phyloP scores from a whole-genome alignment of 305 asterid genomes.

The Coffea humblotiana region DNA sequence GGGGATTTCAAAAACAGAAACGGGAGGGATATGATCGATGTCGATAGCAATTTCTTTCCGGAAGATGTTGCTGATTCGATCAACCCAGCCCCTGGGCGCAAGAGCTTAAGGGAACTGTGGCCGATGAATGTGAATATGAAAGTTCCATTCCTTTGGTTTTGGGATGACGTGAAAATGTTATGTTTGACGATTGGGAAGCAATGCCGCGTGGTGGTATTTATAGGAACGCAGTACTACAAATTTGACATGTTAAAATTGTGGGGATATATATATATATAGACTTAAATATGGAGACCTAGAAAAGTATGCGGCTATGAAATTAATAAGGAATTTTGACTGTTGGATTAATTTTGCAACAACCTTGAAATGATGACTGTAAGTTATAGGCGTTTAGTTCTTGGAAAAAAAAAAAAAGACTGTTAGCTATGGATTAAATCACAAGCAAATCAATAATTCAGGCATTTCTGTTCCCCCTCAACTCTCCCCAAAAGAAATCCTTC shows the following conservation, averaged over 20 bases:
- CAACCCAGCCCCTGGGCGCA: slow-evolving; percentile 43
- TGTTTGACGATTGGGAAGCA: not conserved
- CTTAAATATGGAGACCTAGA: not conserved
- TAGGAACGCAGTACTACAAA: not conserved
- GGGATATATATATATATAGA: not conserved
- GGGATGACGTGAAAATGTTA: not conserved
- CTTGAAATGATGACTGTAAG: too few species aligned
- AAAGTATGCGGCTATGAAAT: not conserved
- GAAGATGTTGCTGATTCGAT: slow-evolving; percentile 35
- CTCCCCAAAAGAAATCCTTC: too few species aligned
- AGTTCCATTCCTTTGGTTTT: slow-evolving; percentile 10
- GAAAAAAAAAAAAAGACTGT: too few species aligned
- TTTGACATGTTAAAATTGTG: slow-evolving; percentile 8
- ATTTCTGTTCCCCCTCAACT: too few species aligned
- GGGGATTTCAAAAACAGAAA: slow-evolving; percentile 38
- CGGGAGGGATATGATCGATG: slow-evolving; percentile 33
- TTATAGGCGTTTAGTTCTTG: too few species aligned
- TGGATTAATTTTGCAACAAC: too few species aligned
- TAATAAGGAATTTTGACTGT: too few species aligned
- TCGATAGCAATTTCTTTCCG: slow-evolving; percentile 21
- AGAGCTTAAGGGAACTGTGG: slow-evolving; percentile 15
- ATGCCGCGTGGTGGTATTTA: not conserved
- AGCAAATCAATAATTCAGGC: too few species aligned
- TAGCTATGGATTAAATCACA: too few species aligned
- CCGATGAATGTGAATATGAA: not conserved